Evolutionary conservation across 1,284 basidiomycete species (phyloP), one percentile per base, ranked within the genome.

Genomic region (Rugosomyces carneus): DNA sequence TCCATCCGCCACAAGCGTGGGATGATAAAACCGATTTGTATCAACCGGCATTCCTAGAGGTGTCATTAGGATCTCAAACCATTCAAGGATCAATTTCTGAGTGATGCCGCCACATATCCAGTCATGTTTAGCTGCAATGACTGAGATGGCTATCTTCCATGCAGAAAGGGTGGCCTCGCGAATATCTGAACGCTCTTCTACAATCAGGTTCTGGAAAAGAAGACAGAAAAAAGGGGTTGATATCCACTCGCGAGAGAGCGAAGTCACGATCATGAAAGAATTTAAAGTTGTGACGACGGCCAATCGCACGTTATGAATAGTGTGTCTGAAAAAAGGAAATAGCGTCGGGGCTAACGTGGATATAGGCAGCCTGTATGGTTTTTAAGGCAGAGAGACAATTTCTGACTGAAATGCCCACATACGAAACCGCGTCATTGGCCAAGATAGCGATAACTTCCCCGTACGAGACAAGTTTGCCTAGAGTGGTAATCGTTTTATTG

Each of bases 281-380:
- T 84, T 76, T 4, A 99, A 71, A 0, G 93, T 94, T 51, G 92
- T 86, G 46, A 95, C 89, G 5, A 99, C 94, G 4, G 96, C 88
- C 7, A 95, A 75, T 15, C 96, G 91, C 43, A 99, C 96, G 53
- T 86, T 87, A 0, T 89, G 70, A 59, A 99, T 99, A 0, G 95
- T 96, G 66, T 99, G 96, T 9, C 96, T 88, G 71, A 99, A 95
- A 74, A 96, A 99, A 2, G 94, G 91, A 66, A 93, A 99, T 13
- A 97, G 72, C 0, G 85, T 89, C 1, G 92, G 88, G 11, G 96
- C 89, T 40, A 98, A 78, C 0, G 75, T 76, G 10, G 82, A 76
- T 27, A 97, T 74, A 5, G 89, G 84, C 49, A 82, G 70, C n/a
- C 88, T 91, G 42, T 8, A 45, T 18, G n/a, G 27, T 48, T 36